phyloP scores from a whole-genome alignment of 2,329 filamentous ascomycete species.

The Cladosporium sp. region DNA sequence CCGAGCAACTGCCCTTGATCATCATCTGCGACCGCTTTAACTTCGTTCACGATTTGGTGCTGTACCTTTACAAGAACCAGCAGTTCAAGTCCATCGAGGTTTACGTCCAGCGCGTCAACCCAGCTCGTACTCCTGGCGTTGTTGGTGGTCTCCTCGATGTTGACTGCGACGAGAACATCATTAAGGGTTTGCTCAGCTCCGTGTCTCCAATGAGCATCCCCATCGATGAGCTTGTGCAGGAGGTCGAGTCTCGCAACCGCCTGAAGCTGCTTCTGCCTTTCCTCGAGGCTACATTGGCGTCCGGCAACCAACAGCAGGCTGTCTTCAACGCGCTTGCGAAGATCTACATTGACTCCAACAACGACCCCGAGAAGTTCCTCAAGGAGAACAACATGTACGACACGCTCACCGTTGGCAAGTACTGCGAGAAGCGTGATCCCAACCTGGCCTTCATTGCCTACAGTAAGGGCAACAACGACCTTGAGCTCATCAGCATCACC shows the following conservation, averaged over 20 bases:
- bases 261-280: conserved; percentile 94
- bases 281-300: conserved; percentile 82
- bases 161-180: conserved; percentile 92
- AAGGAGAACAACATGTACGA: conserved; percentile 98
- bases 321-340: conserved; percentile 97
- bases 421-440: conserved; percentile 97
- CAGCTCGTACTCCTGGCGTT: conserved; percentile 81
- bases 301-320: conserved; percentile 91
- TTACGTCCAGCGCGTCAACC: conserved; percentile 96
- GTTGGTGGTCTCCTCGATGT: conserved; percentile 91
- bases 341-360: conserved; percentile 99
- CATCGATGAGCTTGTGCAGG: conserved; percentile 85
- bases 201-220: conserved; percentile 80
- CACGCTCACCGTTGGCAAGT: conserved; percentile 85
- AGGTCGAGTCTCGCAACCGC: conserved; percentile 94
- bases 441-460: conserved; percentile 94
- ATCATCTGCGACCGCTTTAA: conserved; percentile 99
- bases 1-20: conserved; percentile 90
- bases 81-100: conserved; percentile 98
- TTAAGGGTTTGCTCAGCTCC: conserved; percentile 82
- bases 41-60: conserved; percentile 92
- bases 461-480: conserved; percentile 91
- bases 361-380: conserved; percentile 94
- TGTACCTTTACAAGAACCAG: conserved; percentile 98
- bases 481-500: conserved; percentile 94